phyloP scores from a whole-genome alignment of 2,329 filamentous ascomycete species.

The Helotiales sp. region DNA sequence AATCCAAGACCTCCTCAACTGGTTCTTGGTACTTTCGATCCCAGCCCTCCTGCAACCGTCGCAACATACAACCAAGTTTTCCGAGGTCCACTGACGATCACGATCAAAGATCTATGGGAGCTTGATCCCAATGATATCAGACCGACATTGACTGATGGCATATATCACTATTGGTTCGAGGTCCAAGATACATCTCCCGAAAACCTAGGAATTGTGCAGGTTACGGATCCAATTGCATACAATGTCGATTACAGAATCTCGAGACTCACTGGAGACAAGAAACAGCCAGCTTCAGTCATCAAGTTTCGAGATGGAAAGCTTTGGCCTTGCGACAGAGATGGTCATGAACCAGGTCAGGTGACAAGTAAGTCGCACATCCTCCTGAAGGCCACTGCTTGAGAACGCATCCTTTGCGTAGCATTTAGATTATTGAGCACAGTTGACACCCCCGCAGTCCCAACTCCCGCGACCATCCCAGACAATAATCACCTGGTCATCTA shows the following conservation, averaged over 20 bases:
- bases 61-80: slow-evolving; percentile 13
- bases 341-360: slow-evolving; percentile 22
- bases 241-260: slow-evolving; percentile 24
- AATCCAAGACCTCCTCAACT: slow-evolving; percentile 14
- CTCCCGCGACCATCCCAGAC: slow-evolving; percentile 23
- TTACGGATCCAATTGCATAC: slow-evolving; percentile 30
- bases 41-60: slow-evolving; percentile 6
- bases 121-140: slow-evolving; percentile 26
- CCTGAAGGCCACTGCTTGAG: too few species aligned
- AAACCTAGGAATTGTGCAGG: slow-evolving; percentile 16
- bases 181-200: slow-evolving; percentile 26
- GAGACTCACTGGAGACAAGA: slow-evolving; percentile 15
- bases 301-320: slow-evolving; percentile 29
- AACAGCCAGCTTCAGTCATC: slow-evolving; percentile 25
- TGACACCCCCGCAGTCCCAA: neutral
- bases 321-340: slow-evolving; percentile 31
- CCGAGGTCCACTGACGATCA: slow-evolving; percentile 8
- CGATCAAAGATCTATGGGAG: slow-evolving; percentile 27
- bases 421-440: neutral
- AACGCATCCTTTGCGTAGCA: too few species aligned
- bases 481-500: slow-evolving; percentile 32
- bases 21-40: slow-evolving; percentile 18
- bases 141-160: slow-evolving; percentile 16
- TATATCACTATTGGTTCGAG: slow-evolving; percentile 31
- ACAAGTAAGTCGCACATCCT: too few species aligned